Evolutionary conservation across 2,329 filamentous ascomycete species (phyloP).

Genomic region (Cylindrodendrum hubeiense): DNA sequence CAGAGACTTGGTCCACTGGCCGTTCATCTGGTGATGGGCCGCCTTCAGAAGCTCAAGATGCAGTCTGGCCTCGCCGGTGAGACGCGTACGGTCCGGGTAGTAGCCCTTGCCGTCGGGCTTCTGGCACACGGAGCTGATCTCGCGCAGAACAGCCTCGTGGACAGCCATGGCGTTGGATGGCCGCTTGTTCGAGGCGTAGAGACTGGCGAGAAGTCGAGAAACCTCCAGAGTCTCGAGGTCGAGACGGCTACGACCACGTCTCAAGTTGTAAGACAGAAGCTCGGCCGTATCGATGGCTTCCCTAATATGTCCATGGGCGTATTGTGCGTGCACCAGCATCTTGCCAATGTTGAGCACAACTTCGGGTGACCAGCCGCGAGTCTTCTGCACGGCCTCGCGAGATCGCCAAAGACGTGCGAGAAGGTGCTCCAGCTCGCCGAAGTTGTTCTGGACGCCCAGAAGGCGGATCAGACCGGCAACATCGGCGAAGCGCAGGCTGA

Average conservation of each 20-base stretch:
- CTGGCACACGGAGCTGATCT: constrained; percentile 35
- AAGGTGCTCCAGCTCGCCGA: constrained; percentile 55
- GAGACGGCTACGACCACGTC: constrained; percentile 42
- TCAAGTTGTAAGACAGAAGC: constrained; percentile 44
- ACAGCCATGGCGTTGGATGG: constrained; percentile 35
- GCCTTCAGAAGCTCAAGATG: constrained; percentile 40
- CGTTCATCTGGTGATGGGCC: constrained; percentile 33
- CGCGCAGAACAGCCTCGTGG: constrained; percentile 39
- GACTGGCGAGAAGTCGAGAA: constrained; percentile 38
- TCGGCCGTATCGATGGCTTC: constrained; percentile 40
- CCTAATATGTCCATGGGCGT: constrained; percentile 26
- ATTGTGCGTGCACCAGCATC: constrained; percentile 39
- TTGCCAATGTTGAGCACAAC: constrained; percentile 40
- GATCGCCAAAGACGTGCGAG: constrained; percentile 39
- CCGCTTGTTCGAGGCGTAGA: constrained; percentile 31
- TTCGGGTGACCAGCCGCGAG: constrained; percentile 37
- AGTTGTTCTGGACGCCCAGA: constrained; percentile 61
- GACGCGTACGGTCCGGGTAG: constrained; percentile 25
- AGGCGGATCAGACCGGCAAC: constrained; percentile 59
- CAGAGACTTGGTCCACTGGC: constrained; percentile 30
- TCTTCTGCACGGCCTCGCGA: constrained; percentile 36
- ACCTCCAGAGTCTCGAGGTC: constrained; percentile 41
- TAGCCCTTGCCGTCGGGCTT: constrained; percentile 15
- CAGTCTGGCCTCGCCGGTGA: constrained; percentile 29
- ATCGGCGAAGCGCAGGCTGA: constrained; percentile 57